These are phyloP conservation scores for Laburnicola sp. DNA, from an alignment of 2,329 filamentous ascomycete species.

Conservation along the genomic window DNA sequence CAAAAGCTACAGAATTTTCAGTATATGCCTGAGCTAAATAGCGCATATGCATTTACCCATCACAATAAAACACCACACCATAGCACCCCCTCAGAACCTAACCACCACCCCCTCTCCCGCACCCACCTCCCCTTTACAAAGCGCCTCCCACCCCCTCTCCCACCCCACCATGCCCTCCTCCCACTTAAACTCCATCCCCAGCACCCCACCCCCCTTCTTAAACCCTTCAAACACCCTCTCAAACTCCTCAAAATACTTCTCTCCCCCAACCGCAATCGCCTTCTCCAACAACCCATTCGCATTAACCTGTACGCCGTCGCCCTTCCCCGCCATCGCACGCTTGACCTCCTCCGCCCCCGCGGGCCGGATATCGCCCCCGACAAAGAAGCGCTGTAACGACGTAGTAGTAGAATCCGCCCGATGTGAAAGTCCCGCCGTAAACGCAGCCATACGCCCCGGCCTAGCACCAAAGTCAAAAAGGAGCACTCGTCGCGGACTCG, in stretches of 20 bases:
- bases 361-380: conserved; percentile 22
- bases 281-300: conserved; percentile 25
- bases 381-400: conserved; percentile 16
- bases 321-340: conserved; percentile 2
- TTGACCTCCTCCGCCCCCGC: conserved; percentile 11
- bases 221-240: conserved; percentile 19
- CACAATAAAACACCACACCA: too few species aligned
- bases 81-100: conserved; percentile 4
- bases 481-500: conserved; percentile 10
- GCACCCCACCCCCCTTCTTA: conserved; percentile 18
- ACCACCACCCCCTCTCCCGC: conserved; percentile 25
- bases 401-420: not conserved
- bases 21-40: too few species aligned
- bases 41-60: too few species aligned
- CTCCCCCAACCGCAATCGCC: conserved; percentile 23
- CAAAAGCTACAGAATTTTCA: too few species aligned
- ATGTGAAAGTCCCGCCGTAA: conserved; percentile 14
- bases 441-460: conserved; percentile 12
- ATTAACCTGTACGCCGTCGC: conserved; percentile 19
- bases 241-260: conserved; percentile 23
- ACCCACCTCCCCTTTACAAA: conserved; percentile 26
- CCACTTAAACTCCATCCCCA: conserved; percentile 23
- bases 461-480: conserved; percentile 31
- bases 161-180: conserved; percentile 25
- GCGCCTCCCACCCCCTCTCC: conserved; percentile 27